These are phyloP conservation scores for Paecilomyces niveus DNA, from an alignment of 2,329 filamentous ascomycete species.

Conservation along the genomic window DNA sequence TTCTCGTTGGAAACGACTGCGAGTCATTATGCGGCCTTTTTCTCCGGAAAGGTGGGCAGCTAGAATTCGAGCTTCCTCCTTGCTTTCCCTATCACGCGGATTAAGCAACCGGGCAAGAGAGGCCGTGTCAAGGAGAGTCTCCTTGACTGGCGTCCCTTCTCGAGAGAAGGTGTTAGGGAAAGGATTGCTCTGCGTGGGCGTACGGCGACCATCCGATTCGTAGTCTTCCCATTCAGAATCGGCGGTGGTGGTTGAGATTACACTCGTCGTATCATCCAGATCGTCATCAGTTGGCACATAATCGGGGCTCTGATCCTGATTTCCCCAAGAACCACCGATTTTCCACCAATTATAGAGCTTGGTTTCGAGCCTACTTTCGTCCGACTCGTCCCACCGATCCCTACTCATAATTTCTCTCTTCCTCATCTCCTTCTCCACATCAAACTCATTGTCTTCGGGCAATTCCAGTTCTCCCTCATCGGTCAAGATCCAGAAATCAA, in stretches of 20 bases:
- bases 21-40: constrained; percentile 64
- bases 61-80: constrained; percentile 71
- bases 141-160: constrained; percentile 48
- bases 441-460: constrained; percentile 58
- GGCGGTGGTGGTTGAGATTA: constrained; percentile 57
- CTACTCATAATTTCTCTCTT: constrained; percentile 46
- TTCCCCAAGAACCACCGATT: constrained; percentile 76
- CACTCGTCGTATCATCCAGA: constrained; percentile 70
- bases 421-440: constrained; percentile 75
- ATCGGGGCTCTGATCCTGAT: constrained; percentile 71
- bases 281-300: constrained; percentile 54
- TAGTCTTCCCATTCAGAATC: constrained; percentile 45
- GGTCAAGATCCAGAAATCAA: constrained; percentile 49
- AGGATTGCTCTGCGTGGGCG: constrained; percentile 65
- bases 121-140: constrained; percentile 56
- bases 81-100: constrained; percentile 68
- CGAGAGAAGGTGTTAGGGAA: constrained; percentile 40
- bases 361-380: constrained; percentile 63
- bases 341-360: constrained; percentile 82
- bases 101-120: constrained; percentile 76
- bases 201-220: constrained; percentile 51
- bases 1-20: constrained; percentile 65
- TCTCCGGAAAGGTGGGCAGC: constrained; percentile 66
- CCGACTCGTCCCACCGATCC: constrained; percentile 34
- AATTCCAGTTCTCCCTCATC: constrained; percentile 49